phyloP scores from a whole-genome alignment of 345 rosid species.

The Gossypioides kirkii region DNA sequence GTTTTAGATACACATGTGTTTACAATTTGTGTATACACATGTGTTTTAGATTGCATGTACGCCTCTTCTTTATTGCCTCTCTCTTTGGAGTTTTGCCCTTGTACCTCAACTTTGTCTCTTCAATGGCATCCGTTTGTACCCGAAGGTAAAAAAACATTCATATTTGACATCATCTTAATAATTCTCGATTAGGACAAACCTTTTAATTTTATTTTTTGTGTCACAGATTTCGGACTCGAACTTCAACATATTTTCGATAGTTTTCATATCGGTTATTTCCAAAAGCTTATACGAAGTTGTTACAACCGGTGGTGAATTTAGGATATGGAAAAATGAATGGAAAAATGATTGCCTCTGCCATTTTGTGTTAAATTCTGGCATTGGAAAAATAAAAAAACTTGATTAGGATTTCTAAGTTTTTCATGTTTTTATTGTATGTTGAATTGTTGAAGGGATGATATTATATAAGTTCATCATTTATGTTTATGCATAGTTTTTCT shows the following conservation, averaged over 20 bases:
- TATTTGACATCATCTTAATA: too few relatives aligned
- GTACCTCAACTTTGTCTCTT: conserved; percentile 43
- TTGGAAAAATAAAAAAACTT: too few relatives aligned
- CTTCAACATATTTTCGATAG: conserved; percentile 20
- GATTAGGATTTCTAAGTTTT: too few relatives aligned
- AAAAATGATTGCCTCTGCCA: conserved; percentile 16
- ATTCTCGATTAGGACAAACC: neutral
- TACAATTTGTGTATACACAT: neutral
- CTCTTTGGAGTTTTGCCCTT: conserved; percentile 30
- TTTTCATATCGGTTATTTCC: conserved; percentile 19
- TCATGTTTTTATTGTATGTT: too few relatives aligned
- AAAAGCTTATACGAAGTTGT: conserved; percentile 29
- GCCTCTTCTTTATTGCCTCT: conserved; percentile 22
- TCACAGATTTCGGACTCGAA: conserved; percentile 25
- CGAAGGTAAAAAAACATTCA: conserved; percentile 24
- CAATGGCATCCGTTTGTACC: conserved; percentile 32
- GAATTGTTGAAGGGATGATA: too few relatives aligned
- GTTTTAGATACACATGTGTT: too few relatives aligned
- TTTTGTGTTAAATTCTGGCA: neutral
- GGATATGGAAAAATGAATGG: conserved; percentile 25
- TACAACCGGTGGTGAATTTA: conserved; percentile 15
- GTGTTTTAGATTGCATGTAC: neutral
- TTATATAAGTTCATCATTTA: too few relatives aligned
- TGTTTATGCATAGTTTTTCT: too few relatives aligned
- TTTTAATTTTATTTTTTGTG: neutral